phyloP scores from a whole-genome alignment of 495 filamentous ascomycete species.

The Aspergillus leporis region DNA sequence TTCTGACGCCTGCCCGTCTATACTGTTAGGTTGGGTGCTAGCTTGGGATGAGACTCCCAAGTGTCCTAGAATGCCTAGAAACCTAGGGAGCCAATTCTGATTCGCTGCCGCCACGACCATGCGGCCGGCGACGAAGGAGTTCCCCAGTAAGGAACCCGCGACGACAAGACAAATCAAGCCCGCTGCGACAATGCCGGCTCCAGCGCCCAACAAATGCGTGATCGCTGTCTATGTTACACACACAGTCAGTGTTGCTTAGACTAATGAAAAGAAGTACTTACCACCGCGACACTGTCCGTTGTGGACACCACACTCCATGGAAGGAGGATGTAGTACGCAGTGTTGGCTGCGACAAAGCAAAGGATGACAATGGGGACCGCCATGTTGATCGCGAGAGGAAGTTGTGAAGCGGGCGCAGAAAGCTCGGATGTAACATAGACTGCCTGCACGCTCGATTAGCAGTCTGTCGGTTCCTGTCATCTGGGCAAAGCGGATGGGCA shows the following conservation, averaged over 20 bases:
- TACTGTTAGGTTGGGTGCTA: background rate
- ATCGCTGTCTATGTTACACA: slow-evolving; percentile 21
- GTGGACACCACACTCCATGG: slow-evolving; percentile 23
- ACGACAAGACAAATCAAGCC: slow-evolving; percentile 20
- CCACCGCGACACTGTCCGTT: slow-evolving; percentile 24
- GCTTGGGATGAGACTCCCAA: slow-evolving; percentile 5
- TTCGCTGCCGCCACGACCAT: slow-evolving; percentile 24
- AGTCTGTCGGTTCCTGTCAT: too few relatives aligned
- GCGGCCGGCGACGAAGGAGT: slow-evolving; percentile 23
- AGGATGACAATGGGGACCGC: slow-evolving; percentile 21
- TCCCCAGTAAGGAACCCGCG: slow-evolving; percentile 22
- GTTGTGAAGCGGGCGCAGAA: slow-evolving; percentile 21
- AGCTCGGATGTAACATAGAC: slow-evolving; percentile 24
- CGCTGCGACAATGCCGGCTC: slow-evolving; percentile 15
- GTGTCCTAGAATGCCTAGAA: slow-evolving; percentile 17
- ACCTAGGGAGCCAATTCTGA: slow-evolving; percentile 21
- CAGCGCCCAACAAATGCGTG: slow-evolving; percentile 19
- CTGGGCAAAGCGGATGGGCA: background rate
- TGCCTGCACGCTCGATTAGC: too few relatives aligned
- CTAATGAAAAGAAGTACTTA: background rate
- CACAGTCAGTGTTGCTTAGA: background rate
- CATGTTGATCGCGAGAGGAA: slow-evolving; percentile 23
- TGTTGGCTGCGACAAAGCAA: slow-evolving; percentile 21
- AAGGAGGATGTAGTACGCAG: slow-evolving; percentile 23
- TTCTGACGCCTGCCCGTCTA: background rate